phyloP scores from a whole-genome alignment of 805 yeast genomes.

The Wickerhamiella brachini region DNA sequence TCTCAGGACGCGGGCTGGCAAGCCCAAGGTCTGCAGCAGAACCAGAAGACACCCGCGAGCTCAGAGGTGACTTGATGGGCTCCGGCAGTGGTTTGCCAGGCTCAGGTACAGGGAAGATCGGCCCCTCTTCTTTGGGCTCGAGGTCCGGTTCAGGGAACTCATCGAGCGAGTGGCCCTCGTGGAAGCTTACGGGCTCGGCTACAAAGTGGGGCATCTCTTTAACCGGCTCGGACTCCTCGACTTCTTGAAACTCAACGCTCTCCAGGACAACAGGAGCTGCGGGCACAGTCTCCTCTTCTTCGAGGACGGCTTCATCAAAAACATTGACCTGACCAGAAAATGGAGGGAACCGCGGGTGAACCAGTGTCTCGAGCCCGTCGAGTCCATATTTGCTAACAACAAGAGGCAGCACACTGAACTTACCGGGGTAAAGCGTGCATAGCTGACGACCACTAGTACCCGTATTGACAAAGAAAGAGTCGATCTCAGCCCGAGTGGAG shows the following conservation, averaged over 20 bases:
- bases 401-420: conserved; percentile 58
- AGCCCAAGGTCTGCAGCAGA: not conserved
- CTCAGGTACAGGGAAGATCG: not conserved
- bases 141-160: not conserved
- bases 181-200: not conserved
- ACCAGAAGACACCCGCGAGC: not conserved
- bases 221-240: not conserved
- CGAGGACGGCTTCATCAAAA: not conserved
- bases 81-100: not conserved
- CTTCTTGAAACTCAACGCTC: not conserved
- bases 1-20: conserved; percentile 3
- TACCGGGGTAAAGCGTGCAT: conserved; percentile 58
- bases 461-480: conserved; percentile 26
- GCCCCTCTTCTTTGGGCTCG: not conserved
- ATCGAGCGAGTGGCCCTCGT: not conserved
- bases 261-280: not conserved
- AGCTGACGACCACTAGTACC: conserved; percentile 29
- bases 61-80: conserved; percentile 1
- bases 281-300: not conserved
- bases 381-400: conserved; percentile 26
- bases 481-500: conserved; percentile 48
- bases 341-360: conserved; percentile 20
- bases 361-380: conserved; percentile 14
- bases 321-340: conserved; percentile 3
- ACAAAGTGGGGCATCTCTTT: not conserved